phyloP scores from a whole-genome alignment of 192 early-diverging fungal species.

The Backusella morwellensis region DNA sequence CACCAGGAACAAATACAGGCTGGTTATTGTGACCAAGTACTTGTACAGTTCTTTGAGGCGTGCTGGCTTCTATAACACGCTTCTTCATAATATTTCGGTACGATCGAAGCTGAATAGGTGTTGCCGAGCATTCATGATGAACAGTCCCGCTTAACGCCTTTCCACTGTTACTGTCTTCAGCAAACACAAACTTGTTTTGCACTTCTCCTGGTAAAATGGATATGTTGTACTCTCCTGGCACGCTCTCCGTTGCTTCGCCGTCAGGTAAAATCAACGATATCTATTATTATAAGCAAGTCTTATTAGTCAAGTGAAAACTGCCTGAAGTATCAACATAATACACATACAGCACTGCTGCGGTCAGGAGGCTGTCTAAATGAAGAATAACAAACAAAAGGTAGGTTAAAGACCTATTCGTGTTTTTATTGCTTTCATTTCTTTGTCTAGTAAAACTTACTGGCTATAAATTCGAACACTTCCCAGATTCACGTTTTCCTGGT shows the following conservation, averaged over 20 bases:
- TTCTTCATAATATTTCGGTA: slow-evolving; percentile 70
- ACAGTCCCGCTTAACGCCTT: slow-evolving; percentile 49
- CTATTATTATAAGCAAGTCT: slow-evolving; percentile 12
- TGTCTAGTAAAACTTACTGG: slow-evolving; percentile 25
- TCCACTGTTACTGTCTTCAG: slow-evolving; percentile 53
- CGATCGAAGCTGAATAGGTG: slow-evolving; percentile 53
- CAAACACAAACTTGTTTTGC: slow-evolving; percentile 78
- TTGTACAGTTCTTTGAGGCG: slow-evolving; percentile 50
- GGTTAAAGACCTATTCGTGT: not conserved
- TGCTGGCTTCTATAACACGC: slow-evolving; percentile 57
- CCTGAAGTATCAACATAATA: not conserved
- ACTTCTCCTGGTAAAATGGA: slow-evolving; percentile 67
- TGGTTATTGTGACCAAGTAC: slow-evolving; percentile 43
- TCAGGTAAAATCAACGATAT: slow-evolving; percentile 72
- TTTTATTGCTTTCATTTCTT: not conserved
- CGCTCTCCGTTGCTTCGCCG: slow-evolving; percentile 49
- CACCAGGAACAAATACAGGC: slow-evolving; percentile 45
- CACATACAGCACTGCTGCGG: slow-evolving; percentile 7
- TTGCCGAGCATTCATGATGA: slow-evolving; percentile 71
- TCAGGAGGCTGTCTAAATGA: slow-evolving; percentile 6
- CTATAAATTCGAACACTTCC: slow-evolving; percentile 80
- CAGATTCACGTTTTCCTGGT: slow-evolving; percentile 66
- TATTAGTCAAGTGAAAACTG: not conserved
- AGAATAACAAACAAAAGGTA: not conserved
- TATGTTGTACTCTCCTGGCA: slow-evolving; percentile 86